Base-by-base conservation (phyloP, 2,329 filamentous ascomycete species). In the Pestalotiopsis fici region DNA sequence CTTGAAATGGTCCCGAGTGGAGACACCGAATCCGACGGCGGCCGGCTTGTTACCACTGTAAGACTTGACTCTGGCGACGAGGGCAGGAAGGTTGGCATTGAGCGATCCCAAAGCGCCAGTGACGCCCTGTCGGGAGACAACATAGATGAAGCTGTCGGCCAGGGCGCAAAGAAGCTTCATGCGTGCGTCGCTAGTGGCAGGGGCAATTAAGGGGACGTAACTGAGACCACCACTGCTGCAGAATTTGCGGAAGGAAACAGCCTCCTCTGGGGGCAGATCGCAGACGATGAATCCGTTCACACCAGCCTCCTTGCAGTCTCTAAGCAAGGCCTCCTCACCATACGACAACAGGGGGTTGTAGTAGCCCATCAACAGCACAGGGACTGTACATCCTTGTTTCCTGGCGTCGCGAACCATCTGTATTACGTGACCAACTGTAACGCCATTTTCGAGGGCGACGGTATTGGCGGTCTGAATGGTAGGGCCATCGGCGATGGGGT, bases 101-200 rank as follows among this genome's bases (percentile, higher is more conserved):
- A 99, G 83, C 28, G 90, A 90, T 39, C 95, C 95, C 0, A 90
- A 91, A 15, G 94, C 96, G 74, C 96, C 96, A 11, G 96, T 99
- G 66, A 98, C 95, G 74, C 96, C 96, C 92, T 97, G 97, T 74
- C 95, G 88, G 28, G 95, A 98, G 66, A 99, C 96, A 69, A 99
- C 95, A 79, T 99, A 99, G 82, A 99, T 97, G 84, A 98, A 99
- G 3, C 95, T 98, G 82, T 98, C 95, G 76, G 96, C 96, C 70
- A 99, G 95, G 79, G 93, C 90, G 88, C 96, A 99, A 13, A 99
- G 91, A 54, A 98, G 87, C 82, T 93, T 95, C 95, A 99, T 97
- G 75, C 96, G 93, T 71, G 89, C 86, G 74, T 98, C 94, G 6
- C 94, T 97, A 1, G 96, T 98, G 12, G 95, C 90, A 6, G 96